phyloP scores from a whole-genome alignment of 2,329 filamentous ascomycete genomes.

The Colletotrichum magnum region DNA sequence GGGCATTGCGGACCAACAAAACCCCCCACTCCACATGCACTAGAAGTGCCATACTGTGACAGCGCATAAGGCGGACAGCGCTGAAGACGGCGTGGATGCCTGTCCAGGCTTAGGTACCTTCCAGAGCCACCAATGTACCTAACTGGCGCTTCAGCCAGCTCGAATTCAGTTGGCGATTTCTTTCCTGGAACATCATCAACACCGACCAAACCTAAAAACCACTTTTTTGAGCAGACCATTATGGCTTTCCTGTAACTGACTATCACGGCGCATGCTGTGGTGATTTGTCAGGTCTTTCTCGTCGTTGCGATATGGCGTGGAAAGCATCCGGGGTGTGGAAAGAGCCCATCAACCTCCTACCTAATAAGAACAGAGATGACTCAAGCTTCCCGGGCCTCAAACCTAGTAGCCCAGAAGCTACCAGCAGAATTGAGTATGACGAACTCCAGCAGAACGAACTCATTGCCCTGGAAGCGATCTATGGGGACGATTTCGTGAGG shows the following conservation, averaged over 20 bases:
- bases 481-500: slow-evolving; percentile 87
- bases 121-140: neutral
- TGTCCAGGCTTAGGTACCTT: neutral
- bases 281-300: slow-evolving; percentile 45
- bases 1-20: slow-evolving; percentile 20
- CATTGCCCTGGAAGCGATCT: slow-evolving; percentile 88
- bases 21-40: slow-evolving; percentile 31
- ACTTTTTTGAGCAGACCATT: slow-evolving; percentile 31
- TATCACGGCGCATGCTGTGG: slow-evolving; percentile 69
- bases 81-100: slow-evolving; percentile 9
- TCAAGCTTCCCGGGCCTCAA: slow-evolving; percentile 67
- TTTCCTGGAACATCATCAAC: slow-evolving; percentile 32
- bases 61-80: slow-evolving; percentile 33
- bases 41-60: slow-evolving; percentile 31
- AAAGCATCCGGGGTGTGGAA: slow-evolving; percentile 64
- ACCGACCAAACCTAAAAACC: slow-evolving; percentile 14
- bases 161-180: slow-evolving; percentile 34
- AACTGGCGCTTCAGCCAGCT: slow-evolving; percentile 24
- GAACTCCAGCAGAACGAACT: slow-evolving; percentile 92
- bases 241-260: slow-evolving; percentile 66
- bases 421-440: slow-evolving; percentile 76
- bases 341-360: slow-evolving; percentile 57
- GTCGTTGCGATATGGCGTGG: slow-evolving; percentile 63
- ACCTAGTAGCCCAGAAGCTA: slow-evolving; percentile 56
- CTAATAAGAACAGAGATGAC: slow-evolving; percentile 58